These are phyloP conservation scores for Neurospora intermedia DNA, from an alignment of 495 filamentous ascomycete species.

Conservation along the genomic window DNA sequence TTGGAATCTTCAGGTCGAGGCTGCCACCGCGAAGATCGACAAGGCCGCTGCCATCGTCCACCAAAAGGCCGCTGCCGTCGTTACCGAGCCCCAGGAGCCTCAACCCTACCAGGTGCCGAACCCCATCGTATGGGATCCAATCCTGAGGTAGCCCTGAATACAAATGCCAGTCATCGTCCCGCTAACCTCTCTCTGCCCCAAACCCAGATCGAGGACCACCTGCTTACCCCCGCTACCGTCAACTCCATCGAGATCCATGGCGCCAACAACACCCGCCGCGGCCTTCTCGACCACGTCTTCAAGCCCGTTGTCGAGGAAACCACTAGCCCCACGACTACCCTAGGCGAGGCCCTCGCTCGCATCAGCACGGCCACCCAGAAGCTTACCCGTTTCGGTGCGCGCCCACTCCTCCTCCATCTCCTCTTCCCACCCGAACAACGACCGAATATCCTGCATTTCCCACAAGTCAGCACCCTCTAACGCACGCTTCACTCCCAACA, in stretches of 20 bases:
- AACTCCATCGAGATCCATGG: slow-evolving; percentile 70
- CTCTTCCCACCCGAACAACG: background rate
- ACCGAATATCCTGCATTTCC: background rate
- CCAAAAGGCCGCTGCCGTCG: background rate
- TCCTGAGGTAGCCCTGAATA: background rate
- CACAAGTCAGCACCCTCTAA: background rate
- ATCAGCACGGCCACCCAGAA: slow-evolving; percentile 57
- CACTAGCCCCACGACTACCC: slow-evolving; percentile 55
- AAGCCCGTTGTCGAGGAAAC: slow-evolving; percentile 63
- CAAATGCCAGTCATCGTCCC: background rate
- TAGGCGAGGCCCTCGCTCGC: slow-evolving; percentile 64
- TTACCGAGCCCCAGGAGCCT: background rate
- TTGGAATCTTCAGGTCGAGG: background rate
- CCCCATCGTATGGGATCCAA: background rate
- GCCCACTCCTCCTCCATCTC: background rate
- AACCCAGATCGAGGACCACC: slow-evolving; percentile 58
- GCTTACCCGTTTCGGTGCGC: slow-evolving; percentile 68
- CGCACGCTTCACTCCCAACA: slow-evolving; percentile 22
- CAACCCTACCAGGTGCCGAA: background rate
- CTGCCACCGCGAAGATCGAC: background rate
- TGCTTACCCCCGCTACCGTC: slow-evolving; percentile 62
- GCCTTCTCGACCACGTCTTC: slow-evolving; percentile 72
- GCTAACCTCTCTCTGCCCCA: background rate
- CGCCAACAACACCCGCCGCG: slow-evolving; percentile 62
- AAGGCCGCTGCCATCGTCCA: background rate